Base-by-base conservation (phyloP, 441 rosid genomes). In the Pelargonium myrrhifolium region DNA sequence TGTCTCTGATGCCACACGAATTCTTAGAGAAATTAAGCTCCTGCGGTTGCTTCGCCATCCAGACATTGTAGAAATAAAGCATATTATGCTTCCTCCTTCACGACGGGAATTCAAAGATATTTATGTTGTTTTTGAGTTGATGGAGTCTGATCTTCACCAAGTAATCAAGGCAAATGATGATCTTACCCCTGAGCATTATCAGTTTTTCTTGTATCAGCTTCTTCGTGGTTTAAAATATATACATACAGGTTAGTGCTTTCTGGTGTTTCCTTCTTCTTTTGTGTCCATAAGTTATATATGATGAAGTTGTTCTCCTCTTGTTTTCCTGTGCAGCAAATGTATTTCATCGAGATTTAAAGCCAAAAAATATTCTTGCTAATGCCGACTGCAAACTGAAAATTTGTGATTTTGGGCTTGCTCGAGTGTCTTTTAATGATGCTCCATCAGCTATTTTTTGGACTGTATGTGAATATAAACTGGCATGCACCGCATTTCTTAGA, bases 361-460 rank as follows among this genome's bases (percentile, higher is more conserved):
- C 56, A 3, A 51, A 51, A 4, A 51, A 72, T 73, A 94, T 94
- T 71, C 94, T 94, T 68, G 99, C 99, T 63, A 94, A 94, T 83
- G 98, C 99, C 70, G 98, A 89, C 76, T 94, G 98, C 86, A 94
- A 92, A 72, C 12, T 94, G 85, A 94, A 94, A 89, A 92, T 94
- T 76, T 94, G 98, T 47, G 99, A 94, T 77, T 91, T 94, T 84
- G 97, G 97, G 21, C 92, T 94, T 77, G 99, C 97, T 68, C 86
- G 99, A 72, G 97, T 86, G 10, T 88, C 98, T 20, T 89, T 94
- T 67, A 92, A 94, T 78, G 99, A 94, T 67, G 97, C 99, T 7
- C 98, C 99, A 24, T 89, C 98, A 5, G 97, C 97, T 53, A 92
- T 94, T 58, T 92, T 92, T 66, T 94, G 99, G 99, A 94, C 99